Percentiles rank a stretch among this genome's conserved stretches.
phyloP scores from a whole-genome alignment of 2,329 filamentous ascomycete genomes.

The Cercospora canescens region DNA sequence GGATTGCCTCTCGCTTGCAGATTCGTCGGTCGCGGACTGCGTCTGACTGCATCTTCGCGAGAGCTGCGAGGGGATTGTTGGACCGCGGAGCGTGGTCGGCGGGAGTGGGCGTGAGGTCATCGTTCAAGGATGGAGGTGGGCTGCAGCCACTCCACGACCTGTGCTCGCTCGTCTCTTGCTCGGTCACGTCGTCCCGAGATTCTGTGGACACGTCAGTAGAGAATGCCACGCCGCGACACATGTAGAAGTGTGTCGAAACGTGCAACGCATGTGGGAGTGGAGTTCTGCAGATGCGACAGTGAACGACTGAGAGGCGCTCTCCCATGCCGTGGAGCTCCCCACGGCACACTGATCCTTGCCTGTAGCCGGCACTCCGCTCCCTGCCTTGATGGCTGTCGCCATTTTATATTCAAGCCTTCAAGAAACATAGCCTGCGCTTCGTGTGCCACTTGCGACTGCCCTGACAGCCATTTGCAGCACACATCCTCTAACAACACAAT shows the following conservation, averaged over 20 bases:
- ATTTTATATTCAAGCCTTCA: too few species aligned
- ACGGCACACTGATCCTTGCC: neutral
- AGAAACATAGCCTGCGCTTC: neutral
- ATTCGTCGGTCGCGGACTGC: neutral
- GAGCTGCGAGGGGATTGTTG: neutral
- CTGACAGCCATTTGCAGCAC: neutral
- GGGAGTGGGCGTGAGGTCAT: neutral
- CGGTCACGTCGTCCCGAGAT: neutral
- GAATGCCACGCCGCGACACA: too few species aligned
- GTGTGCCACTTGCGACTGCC: too few species aligned
- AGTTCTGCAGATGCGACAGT: neutral
- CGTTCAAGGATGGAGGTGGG: neutral
- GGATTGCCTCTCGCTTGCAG: neutral
- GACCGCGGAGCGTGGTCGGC: neutral
- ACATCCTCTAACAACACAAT: neutral
- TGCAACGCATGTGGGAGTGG: too few species aligned
- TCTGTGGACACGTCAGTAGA: neutral
- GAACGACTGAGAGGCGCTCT: neutral
- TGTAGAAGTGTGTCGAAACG: too few species aligned
- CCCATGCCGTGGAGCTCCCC: neutral
- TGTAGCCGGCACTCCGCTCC: constrained; percentile 1
- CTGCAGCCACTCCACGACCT: neutral
- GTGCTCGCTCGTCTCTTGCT: neutral
- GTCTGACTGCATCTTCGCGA: neutral
- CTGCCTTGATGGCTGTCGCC: neutral